A percentile compares a stretch with the other conserved stretches of the same genome.
These are phyloP conservation scores for Herpetospermum pedunculosum DNA, from an alignment of 306 rosid genomes.

Conservation along the genomic window DNA sequence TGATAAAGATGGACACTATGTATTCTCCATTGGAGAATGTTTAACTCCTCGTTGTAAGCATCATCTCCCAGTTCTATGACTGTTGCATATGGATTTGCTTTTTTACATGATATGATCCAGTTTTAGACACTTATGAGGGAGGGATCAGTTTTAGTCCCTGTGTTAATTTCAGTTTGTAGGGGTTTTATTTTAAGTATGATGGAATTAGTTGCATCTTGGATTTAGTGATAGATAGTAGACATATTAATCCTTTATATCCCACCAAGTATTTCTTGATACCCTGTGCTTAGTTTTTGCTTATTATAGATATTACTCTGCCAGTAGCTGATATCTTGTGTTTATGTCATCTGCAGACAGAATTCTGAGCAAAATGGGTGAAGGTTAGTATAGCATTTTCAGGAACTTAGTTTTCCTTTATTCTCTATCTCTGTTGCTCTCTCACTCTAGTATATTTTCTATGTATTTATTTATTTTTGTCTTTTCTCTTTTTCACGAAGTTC, in stretches of 20 bases:
- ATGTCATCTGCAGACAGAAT: conserved; percentile 49
- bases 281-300: too few species aligned
- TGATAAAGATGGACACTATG: conserved; percentile 67
- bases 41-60: conserved; percentile 56
- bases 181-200: too few species aligned
- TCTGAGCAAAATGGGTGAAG: conserved; percentile 80
- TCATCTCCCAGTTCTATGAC: neutral
- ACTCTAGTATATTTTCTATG: neutral
- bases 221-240: too few species aligned
- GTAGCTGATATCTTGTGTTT: conserved; percentile 8
- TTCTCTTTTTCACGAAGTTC: neutral
- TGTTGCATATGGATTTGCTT: neutral
- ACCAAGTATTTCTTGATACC: too few species aligned
- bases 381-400: conserved; percentile 18
- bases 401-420: neutral
- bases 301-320: neutral
- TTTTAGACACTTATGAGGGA: neutral
- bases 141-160: too few species aligned
- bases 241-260: too few species aligned
- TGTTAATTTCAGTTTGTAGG: too few species aligned
- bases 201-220: too few species aligned
- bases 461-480: neutral
- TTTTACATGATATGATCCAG: neutral
- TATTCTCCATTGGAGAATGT: conserved; percentile 51
- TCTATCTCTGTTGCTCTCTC: neutral